Percentiles rank a stretch among this genome's conserved stretches.
Conservation (phyloP, 345 rosid genomes). For the Euphorbia pulcherrima region DNA sequence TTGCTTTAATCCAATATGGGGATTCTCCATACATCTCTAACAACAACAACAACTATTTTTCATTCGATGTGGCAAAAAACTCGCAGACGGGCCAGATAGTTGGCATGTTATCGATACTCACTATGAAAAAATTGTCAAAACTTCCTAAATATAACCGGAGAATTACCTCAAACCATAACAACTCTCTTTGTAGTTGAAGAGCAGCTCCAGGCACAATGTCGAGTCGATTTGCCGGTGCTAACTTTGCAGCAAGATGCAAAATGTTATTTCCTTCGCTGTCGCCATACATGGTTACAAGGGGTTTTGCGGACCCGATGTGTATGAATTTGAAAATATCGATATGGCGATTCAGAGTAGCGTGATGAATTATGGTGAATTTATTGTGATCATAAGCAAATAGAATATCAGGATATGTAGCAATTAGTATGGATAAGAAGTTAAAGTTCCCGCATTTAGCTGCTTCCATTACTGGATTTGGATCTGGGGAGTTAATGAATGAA, state of each 20-base stretch:
- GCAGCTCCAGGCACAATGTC: conserved; percentile 39
- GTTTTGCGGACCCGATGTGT: conserved; percentile 27
- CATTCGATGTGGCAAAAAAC: no score
- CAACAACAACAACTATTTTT: no score
- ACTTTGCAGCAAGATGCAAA: conserved; percentile 35
- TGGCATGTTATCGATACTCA: no score
- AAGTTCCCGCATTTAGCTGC: neutral
- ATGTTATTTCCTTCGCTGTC: conserved; percentile 29
- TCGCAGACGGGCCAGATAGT: no score
- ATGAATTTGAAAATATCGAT: conserved; percentile 29
- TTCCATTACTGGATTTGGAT: conserved; percentile 5
- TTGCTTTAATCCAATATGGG: no score
- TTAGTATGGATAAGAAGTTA: neutral
- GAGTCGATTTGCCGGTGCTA: conserved; percentile 29
- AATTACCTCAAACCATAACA: conserved; percentile 46
- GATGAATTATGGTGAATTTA: neutral
- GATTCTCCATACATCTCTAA: no score
- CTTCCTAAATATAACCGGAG: no score
- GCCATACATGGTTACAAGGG: conserved; percentile 28
- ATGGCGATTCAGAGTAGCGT: conserved; percentile 4
- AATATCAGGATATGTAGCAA: neutral
- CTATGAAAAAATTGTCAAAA: no score
- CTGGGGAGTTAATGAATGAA: neutral
- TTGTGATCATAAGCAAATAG: neutral
- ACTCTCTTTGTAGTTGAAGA: conserved; percentile 39